phyloP scores from a whole-genome alignment of 2,329 filamentous ascomycete species.

The Verticillium nonalfalfae region DNA sequence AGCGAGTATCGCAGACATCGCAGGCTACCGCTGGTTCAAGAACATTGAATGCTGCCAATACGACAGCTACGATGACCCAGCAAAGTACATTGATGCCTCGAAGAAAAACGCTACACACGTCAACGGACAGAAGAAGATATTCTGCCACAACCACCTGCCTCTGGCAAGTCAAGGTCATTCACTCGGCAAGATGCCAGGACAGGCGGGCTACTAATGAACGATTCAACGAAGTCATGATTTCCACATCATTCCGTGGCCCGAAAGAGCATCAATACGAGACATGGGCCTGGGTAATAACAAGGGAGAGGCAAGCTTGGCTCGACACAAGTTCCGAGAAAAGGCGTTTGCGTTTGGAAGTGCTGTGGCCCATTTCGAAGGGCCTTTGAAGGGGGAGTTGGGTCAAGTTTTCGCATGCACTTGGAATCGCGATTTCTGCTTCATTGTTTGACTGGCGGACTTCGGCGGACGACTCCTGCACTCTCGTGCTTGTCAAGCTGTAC shows the following conservation, averaged over 20 bases:
- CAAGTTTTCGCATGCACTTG: neutral
- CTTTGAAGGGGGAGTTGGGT: neutral
- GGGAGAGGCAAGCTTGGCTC: neutral
- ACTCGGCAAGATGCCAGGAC: conserved; percentile 49
- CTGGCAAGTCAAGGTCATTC: conserved; percentile 39
- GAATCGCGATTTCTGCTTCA: neutral
- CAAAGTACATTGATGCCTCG: conserved; percentile 54
- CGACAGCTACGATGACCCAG: conserved; percentile 61
- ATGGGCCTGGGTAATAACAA: neutral
- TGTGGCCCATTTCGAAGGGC: neutral
- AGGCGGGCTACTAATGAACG: conserved; percentile 40
- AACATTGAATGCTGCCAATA: conserved; percentile 73
- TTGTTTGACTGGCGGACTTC: neutral
- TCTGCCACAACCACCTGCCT: conserved; percentile 53
- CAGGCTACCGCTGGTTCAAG: conserved; percentile 67
- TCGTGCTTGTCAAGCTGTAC: neutral
- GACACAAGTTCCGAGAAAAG: neutral
- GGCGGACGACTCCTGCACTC: neutral
- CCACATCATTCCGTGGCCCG: neutral
- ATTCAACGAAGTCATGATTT: neutral
- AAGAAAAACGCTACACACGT: conserved; percentile 42
- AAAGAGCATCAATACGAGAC: neutral
- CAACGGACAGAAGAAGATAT: conserved; percentile 42
- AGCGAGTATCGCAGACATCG: conserved; percentile 60
- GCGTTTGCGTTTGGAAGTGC: neutral